Base-by-base conservation (phyloP, 192 early-diverging fungal genomes). In the Jimgerdemannia flammicorona region DNA sequence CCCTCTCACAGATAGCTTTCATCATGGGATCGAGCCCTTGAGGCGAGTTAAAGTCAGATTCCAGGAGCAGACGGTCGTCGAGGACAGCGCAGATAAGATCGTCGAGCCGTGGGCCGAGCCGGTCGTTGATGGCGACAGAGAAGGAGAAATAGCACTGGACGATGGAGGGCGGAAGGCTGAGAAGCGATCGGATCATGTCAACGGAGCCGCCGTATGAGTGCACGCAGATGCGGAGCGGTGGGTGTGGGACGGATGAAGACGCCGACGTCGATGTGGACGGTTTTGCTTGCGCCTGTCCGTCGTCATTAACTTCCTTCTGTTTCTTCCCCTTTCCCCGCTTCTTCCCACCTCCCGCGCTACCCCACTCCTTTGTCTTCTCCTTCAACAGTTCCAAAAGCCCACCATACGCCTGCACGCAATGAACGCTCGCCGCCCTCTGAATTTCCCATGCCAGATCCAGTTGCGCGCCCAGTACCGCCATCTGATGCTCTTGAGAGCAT, bases 121-220 rank as follows among this genome's bases (percentile, higher is more conserved):
- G 84, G 29, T 85, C 89, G 71, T 95, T 95, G 77, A 98, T 93
- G 69, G 87, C 79, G 41, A 84, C 75, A 7, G 93, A 95, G 83
- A 96, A 95, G 19, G 89, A 91, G 72, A 95, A 91, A 70, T 92
- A 98, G 3, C 94, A 81, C 14, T 79, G 86, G 79, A 73, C 64
- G 0, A 64, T 49, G 9, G 44, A 75, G 29, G 43, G 65, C 17
- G 69, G 85, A 9, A 68, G 67, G 29, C 81, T 75, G 3, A 84
- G 54, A 39, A 94, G 84, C 3, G 76, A 75, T 41, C 78, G 80
- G 18, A 94, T 74, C 78, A 91, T 90, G 66, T 97, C 93, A 39
- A 86, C 73, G 39, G 92, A 93, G 29, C 94, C 95, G 6, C 91
- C 90, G 75, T 88, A 98, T 18, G 95, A 96, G 75, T 98, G 96